Evolutionary conservation across 2,329 filamentous ascomycete genomes (phyloP).

Genomic region (Alternaria postmessia): DNA sequence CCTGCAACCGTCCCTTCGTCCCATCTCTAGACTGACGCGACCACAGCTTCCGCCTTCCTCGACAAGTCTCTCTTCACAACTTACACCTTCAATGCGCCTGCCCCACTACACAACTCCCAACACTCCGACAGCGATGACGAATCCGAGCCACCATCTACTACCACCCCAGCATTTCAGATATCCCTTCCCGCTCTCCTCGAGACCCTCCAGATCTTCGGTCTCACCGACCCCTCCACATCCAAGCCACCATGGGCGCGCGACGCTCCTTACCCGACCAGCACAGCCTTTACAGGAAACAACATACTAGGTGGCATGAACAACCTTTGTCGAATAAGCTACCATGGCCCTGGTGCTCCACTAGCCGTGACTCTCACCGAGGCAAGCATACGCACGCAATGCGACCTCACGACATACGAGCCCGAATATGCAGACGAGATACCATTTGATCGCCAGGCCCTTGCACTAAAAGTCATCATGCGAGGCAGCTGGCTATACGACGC

Average conservation of each 20-base stretch:
- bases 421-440: constrained; percentile 77
- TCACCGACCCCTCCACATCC: constrained; percentile 57
- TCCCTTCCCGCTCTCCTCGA: constrained; percentile 88
- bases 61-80: constrained; percentile 89
- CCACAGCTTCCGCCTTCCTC: constrained; percentile 76
- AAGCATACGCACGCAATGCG: constrained; percentile 76
- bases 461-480: constrained; percentile 95
- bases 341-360: constrained; percentile 76
- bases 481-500: constrained; percentile 76
- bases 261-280: constrained; percentile 62
- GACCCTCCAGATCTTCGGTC: constrained; percentile 92
- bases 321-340: constrained; percentile 84
- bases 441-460: constrained; percentile 79
- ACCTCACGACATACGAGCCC: constrained; percentile 86
- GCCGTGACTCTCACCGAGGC: constrained; percentile 86
- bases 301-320: constrained; percentile 78
- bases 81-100: constrained; percentile 72
- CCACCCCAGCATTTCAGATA: constrained; percentile 79
- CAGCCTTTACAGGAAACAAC: constrained; percentile 80
- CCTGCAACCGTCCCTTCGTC: background rate
- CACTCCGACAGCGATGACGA: constrained; percentile 39
- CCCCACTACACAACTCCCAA: constrained; percentile 49
- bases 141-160: constrained; percentile 44
- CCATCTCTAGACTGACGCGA: constrained; percentile 12
- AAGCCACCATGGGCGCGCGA: constrained; percentile 51